Base-by-base conservation (phyloP, 441 rosid species). In the Metrosideros polymorpha region DNA sequence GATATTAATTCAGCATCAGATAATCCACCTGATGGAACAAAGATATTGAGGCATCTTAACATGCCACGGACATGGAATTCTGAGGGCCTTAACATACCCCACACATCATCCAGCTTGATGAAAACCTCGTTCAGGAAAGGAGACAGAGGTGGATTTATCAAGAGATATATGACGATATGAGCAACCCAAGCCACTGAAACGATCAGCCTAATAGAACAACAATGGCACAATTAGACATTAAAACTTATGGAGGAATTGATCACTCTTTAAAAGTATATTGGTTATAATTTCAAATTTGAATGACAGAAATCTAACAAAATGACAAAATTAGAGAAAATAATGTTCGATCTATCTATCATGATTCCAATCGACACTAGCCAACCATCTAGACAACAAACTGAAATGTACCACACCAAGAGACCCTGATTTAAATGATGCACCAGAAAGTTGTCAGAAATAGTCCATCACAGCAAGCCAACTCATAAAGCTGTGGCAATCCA, bases 111-210 rank as follows among this genome's bases (percentile, higher is more conserved):
- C 94, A 98, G 95, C 94, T 98, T 98, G 92, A 98, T 95, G 91
- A 98, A 98, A 91, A 98, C 97, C 92, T 94, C 99, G 55, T 98
- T 98, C 85, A 98, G 92, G 91, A 98, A 96, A 86, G 99, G 93
- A 88, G 97, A 94, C 84, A 98, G 96, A 79, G 99, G 99, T 27
- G 99, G 99, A 55, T 92, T 92, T 83, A 98, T 89, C 90, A 98
- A 91, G 82, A 97, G 93, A 90, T 98, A 97, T 86, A 97, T 93
- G 89, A 98, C 86, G 85, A 98, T 98, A 89, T 98, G 99, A 90
- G 94, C 98, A 89, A 97, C 87, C 99, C 99, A 98, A 86, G 99
- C 99, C 89, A 98, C 94, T 4, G 99, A 98, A 90, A 98, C 97
- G 79, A 95, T 97, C 92, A 96, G 91, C 93, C 99, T 98, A 86